Evolutionary conservation across 1,139 yeast genomes (phyloP).

Genomic region (Debaryomyces sp.): DNA sequence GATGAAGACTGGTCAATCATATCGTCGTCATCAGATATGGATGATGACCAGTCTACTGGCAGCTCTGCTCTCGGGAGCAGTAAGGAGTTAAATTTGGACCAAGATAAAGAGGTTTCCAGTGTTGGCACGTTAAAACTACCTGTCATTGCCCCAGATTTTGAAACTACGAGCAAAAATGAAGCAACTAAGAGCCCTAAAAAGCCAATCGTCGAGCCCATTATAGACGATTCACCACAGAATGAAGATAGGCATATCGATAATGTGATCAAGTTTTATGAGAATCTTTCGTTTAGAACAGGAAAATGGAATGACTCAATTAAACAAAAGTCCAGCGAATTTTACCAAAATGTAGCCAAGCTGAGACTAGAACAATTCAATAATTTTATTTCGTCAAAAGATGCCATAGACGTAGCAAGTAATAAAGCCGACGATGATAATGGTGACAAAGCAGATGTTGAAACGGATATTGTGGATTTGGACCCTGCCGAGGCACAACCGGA

Average conservation of each 20-base stretch:
- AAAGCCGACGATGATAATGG: slow-evolving; percentile 1
- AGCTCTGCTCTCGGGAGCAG: slow-evolving; percentile 14
- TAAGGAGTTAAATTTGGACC: background rate
- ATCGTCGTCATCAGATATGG: slow-evolving; percentile 46
- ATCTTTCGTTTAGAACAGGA: slow-evolving; percentile 17
- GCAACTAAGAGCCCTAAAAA: background rate
- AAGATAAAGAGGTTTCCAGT: slow-evolving; percentile 14
- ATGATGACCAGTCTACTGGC: slow-evolving; percentile 37
- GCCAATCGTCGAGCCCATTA: background rate
- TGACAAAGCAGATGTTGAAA: background rate
- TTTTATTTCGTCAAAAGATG: slow-evolving; percentile 13
- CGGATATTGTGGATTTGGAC: background rate
- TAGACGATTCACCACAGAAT: background rate
- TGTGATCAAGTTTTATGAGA: slow-evolving; percentile 31
- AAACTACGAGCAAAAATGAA: background rate
- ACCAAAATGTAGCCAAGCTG: slow-evolving; percentile 22
- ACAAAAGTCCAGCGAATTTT: slow-evolving; percentile 27
- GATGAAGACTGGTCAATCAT: slow-evolving; percentile 53
- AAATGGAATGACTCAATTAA: slow-evolving; percentile 29
- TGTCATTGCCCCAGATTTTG: slow-evolving; percentile 6
- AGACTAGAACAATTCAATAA: slow-evolving; percentile 20
- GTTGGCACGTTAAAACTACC: slow-evolving; percentile 24
- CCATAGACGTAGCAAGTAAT: background rate
- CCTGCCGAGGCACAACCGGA: background rate
- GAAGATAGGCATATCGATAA: slow-evolving; percentile 8